These are phyloP conservation scores for Kondoa malvinella DNA, from an alignment of 768 basidiomycete genomes.

Conservation along the genomic window DNA sequence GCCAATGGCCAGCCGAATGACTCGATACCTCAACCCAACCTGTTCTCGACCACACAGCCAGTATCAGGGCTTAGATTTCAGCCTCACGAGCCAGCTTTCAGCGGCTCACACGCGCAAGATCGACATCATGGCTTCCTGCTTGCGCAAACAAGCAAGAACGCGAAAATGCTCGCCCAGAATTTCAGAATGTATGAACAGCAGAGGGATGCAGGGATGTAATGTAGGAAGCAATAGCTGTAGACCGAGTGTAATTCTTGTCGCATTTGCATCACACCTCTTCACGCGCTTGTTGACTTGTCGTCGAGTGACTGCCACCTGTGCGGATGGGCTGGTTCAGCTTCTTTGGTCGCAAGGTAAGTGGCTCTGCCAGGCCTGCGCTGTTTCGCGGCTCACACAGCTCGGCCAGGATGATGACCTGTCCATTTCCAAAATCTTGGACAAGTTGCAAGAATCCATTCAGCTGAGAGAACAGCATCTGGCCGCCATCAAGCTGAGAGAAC, in stretches of 20 bases:
- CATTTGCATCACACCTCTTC: too few relatives aligned
- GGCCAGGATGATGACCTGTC: neutral
- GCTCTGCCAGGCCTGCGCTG: neutral
- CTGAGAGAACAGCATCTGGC: slow-evolving; percentile 11
- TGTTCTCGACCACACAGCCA: neutral
- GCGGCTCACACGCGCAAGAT: neutral
- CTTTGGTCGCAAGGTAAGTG: neutral
- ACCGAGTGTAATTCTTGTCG: too few relatives aligned
- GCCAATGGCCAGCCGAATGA: slow-evolving; percentile 5
- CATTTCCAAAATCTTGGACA: slow-evolving; percentile 5
- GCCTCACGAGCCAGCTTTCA: neutral
- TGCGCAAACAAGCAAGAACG: neutral
- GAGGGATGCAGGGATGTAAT: too few relatives aligned
- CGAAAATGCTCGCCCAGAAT: neutral
- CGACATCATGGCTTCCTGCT: neutral
- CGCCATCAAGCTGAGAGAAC: slow-evolving; percentile 59
- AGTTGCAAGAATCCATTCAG: slow-evolving; percentile 11
- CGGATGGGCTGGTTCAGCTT: neutral
- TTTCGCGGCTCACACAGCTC: neutral
- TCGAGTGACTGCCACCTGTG: too few relatives aligned
- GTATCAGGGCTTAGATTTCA: neutral
- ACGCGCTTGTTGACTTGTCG: too few relatives aligned
- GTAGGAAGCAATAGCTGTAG: too few relatives aligned
- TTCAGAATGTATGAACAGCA: neutral
- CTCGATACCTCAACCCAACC: neutral